phyloP scores from a whole-genome alignment of 495 filamentous ascomycete species.

The Massariosphaeria phaeospora region DNA sequence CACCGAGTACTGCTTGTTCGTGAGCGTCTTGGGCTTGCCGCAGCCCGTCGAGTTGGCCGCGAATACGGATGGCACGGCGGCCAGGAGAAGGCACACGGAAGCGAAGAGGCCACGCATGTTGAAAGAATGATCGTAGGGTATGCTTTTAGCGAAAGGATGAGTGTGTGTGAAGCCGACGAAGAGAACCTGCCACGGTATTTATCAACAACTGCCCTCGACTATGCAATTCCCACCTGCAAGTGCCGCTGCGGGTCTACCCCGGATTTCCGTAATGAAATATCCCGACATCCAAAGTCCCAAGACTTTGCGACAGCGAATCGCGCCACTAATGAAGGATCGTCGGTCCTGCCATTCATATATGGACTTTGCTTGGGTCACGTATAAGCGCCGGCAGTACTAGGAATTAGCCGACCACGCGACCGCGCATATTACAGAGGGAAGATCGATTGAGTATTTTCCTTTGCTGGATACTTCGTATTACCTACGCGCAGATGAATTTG shows the following conservation, averaged over 20 bases:
- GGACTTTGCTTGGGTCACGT: too few relatives aligned
- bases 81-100: conserved; percentile 11
- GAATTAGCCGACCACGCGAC: too few relatives aligned
- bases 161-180: background rate
- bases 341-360: too few relatives aligned
- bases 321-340: too few relatives aligned
- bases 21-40: conserved; percentile 14
- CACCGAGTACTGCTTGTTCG: conserved; percentile 19
- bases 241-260: background rate
- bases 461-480: too few relatives aligned
- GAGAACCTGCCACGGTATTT: background rate
- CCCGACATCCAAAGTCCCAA: background rate
- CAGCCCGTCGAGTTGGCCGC: conserved; percentile 2
- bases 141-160: too few relatives aligned
- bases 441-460: too few relatives aligned
- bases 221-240: background rate
- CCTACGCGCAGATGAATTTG: too few relatives aligned
- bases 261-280: background rate
- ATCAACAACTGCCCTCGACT: background rate
- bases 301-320: too few relatives aligned
- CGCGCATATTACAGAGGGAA: too few relatives aligned
- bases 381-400: too few relatives aligned
- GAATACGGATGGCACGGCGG: conserved; percentile 12
- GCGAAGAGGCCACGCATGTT: conserved; percentile 8
- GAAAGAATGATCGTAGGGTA: background rate